Evolutionary conservation across 2,329 filamentous ascomycete species (phyloP).

Genomic region (Keithomyces neogunnii): DNA sequence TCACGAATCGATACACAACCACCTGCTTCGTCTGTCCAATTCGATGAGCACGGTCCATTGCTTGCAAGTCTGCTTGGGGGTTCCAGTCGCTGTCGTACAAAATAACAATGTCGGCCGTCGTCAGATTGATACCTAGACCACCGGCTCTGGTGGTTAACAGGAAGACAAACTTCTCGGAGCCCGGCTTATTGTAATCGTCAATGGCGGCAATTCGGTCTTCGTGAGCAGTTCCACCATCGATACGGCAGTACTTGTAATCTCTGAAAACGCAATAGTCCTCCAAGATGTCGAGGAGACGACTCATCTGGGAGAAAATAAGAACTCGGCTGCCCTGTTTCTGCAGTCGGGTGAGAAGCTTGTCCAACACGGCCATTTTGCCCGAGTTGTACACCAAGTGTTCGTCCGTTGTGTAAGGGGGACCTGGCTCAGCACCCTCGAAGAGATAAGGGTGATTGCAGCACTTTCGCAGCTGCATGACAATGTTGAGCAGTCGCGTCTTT

Average conservation of each 20-base stretch:
- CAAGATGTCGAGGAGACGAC: constrained; percentile 88
- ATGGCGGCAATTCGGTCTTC: constrained; percentile 97
- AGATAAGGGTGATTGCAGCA: constrained; percentile 98
- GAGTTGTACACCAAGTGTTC: constrained; percentile 91
- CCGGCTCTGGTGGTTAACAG: constrained; percentile 90
- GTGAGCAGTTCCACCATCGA: constrained; percentile 92
- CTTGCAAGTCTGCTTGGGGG: constrained; percentile 93
- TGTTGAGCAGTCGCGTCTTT: constrained; percentile 93
- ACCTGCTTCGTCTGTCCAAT: constrained; percentile 99
- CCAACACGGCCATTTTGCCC: constrained; percentile 95
- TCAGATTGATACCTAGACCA: constrained; percentile 94
- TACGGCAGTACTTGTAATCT: constrained; percentile 91
- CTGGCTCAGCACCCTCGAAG: constrained; percentile 94
- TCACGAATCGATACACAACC: constrained; percentile 91
- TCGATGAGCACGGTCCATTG: constrained; percentile 97
- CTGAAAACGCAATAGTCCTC: constrained; percentile 98
- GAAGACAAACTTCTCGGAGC: constrained; percentile 94
- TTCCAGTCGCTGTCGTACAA: constrained; percentile 99
- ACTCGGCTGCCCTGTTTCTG: constrained; percentile 83
- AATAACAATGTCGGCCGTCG: constrained; percentile 88
- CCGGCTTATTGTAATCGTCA: constrained; percentile 95
- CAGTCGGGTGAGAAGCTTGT: constrained; percentile 80
- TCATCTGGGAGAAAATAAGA: constrained; percentile 99
- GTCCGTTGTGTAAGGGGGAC: constrained; percentile 95
- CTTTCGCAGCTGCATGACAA: constrained; percentile 98